phyloP scores from a whole-genome alignment of 2,329 filamentous ascomycete species.

The Trichophyton mentagrophytes region DNA sequence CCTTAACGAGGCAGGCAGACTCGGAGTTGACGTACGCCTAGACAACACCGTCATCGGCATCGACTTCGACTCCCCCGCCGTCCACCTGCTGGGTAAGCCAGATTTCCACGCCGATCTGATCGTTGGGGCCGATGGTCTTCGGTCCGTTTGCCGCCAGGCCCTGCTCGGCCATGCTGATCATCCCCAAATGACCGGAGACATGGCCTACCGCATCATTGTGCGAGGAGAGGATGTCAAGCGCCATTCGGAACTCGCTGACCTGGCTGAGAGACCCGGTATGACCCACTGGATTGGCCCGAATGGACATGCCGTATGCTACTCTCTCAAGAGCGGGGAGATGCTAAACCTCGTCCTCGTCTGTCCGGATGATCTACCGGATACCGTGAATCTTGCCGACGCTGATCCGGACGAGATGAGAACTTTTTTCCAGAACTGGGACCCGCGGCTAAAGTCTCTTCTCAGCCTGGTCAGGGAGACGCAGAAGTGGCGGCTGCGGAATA shows the following conservation, averaged over 20 bases:
- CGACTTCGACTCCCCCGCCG: conserved; percentile 18
- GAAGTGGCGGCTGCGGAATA: conserved; percentile 50
- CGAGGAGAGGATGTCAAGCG: conserved; percentile 37
- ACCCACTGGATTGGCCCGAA: conserved; percentile 44
- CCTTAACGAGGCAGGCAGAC: conserved; percentile 26
- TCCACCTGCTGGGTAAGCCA: conserved; percentile 21
- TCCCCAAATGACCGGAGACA: conserved; percentile 41
- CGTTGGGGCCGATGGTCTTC: conserved; percentile 40
- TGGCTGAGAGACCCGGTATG: conserved; percentile 37
- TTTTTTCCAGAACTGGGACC: conserved; percentile 47
- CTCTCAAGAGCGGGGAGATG: conserved; percentile 44
- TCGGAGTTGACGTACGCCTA: conserved; percentile 28
- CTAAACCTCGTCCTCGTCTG: conserved; percentile 55
- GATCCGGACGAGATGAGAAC: conserved; percentile 41
- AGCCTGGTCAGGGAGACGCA: conserved; percentile 8
- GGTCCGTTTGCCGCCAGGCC: conserved; percentile 32
- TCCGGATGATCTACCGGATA: conserved; percentile 47
- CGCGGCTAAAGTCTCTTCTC: conserved; percentile 16
- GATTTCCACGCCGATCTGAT: conserved; percentile 33
- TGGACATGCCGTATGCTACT: conserved; percentile 46
- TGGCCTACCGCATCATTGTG: conserved; percentile 44
- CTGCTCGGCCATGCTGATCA: conserved; percentile 35
- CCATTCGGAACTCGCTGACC: conserved; percentile 33
- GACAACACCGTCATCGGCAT: conserved; percentile 17
- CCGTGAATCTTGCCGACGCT: conserved; percentile 8